These are phyloP conservation scores for Ophiostoma ulmi DNA, from an alignment of 2,329 filamentous ascomycete species.

Conservation along the genomic window DNA sequence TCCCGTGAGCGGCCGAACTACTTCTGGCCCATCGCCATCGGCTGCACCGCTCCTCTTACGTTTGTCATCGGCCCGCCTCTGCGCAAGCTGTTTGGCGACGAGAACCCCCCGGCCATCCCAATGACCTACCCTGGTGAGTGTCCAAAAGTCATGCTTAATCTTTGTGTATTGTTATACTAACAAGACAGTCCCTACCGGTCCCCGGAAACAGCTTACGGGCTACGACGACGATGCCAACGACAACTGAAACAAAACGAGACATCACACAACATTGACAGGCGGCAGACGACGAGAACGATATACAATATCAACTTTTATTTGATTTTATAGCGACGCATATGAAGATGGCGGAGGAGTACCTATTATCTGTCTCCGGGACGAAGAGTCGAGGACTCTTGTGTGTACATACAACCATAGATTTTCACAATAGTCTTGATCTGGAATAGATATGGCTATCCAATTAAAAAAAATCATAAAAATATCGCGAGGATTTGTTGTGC, in stretches of 20 bases:
- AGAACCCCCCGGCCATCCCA: constrained; percentile 66
- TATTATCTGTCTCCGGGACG: neutral
- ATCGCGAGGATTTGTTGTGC: neutral
- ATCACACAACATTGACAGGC: neutral
- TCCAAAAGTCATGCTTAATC: too few species aligned
- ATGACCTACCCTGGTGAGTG: constrained; percentile 87
- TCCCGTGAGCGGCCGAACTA: constrained; percentile 82
- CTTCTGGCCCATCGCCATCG: constrained; percentile 80
- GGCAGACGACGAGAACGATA: neutral
- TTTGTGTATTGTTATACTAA: neutral
- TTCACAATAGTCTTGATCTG: neutral
- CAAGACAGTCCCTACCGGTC: constrained; percentile 36
- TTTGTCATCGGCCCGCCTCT: constrained; percentile 70
- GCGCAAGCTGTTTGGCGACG: constrained; percentile 66
- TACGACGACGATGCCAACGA: constrained; percentile 50
- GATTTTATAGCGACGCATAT: constrained; percentile 14
- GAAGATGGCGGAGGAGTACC: neutral
- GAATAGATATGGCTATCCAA: neutral
- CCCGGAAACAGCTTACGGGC: constrained; percentile 55
- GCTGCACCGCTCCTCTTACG: constrained; percentile 63
- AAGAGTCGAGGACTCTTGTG: neutral
- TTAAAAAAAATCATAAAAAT: neutral
- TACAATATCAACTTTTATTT: neutral
- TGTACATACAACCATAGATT: constrained; percentile 8
- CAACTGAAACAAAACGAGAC: constrained; percentile 18